Evolutionary conservation across 148 eudicot genomes (phyloP).

Genomic region (Amaranthus hypochondriacus): DNA sequence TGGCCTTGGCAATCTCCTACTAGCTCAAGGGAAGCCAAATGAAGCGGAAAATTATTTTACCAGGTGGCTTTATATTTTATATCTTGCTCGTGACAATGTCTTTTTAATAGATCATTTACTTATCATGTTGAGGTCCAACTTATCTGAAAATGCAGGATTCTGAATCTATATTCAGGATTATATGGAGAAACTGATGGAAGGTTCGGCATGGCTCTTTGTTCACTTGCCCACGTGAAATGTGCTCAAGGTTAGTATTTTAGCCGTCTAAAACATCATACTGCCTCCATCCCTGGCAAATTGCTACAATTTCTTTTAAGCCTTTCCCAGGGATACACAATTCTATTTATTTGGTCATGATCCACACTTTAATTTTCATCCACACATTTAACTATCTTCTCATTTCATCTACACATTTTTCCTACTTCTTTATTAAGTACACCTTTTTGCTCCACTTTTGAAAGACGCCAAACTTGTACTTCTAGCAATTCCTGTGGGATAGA

Average conservation of each 20-base stretch:
- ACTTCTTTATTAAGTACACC: too few relatives aligned
- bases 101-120: conserved; percentile 12
- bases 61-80: conserved; percentile 36
- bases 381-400: too few relatives aligned
- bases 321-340: too few relatives aligned
- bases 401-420: too few relatives aligned
- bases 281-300: too few relatives aligned
- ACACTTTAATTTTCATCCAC: too few relatives aligned
- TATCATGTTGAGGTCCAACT: conserved; percentile 2
- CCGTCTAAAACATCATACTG: not conserved
- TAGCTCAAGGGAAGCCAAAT: conserved; percentile 50
- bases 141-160: conserved; percentile 38
- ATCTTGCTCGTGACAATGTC: not conserved
- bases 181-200: conserved; percentile 75
- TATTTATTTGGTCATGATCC: too few relatives aligned
- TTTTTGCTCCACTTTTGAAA: too few relatives aligned
- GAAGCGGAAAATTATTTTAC: conserved; percentile 61
- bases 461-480: too few relatives aligned
- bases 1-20: conserved; percentile 67
- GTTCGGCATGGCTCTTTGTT: conserved; percentile 77
- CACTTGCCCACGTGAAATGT: conserved; percentile 76
- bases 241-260: conserved; percentile 57
- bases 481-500: too few relatives aligned
- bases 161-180: conserved; percentile 40
- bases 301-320: too few relatives aligned